These are phyloP conservation scores for Pterula multifida DNA, from an alignment of 1,284 basidiomycete genomes.

Conservation along the genomic window DNA sequence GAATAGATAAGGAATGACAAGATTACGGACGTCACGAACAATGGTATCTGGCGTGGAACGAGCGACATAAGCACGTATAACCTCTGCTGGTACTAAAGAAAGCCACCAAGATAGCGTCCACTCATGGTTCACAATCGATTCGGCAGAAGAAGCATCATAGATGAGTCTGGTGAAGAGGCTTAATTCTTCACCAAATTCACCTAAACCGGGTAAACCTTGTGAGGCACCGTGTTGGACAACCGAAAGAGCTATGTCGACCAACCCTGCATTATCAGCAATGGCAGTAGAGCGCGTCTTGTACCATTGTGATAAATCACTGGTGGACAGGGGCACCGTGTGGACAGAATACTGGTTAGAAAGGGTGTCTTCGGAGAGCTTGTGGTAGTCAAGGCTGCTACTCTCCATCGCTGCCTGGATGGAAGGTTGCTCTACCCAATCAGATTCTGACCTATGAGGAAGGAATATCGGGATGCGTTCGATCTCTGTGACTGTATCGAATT, in stretches of 20 bases:
- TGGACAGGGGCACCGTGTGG: conserved; percentile 17
- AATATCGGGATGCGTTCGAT: conserved; percentile 25
- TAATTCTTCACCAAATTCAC: conserved; percentile 82
- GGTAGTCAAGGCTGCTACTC: conserved; percentile 10
- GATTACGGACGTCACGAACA: conserved; percentile 57
- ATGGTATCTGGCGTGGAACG: conserved; percentile 56
- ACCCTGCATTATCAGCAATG: conserved; percentile 57
- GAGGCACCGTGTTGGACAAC: conserved; percentile 80
- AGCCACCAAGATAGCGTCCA: conserved; percentile 73
- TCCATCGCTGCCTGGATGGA: conserved; percentile 29
- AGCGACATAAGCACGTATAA: conserved; percentile 66
- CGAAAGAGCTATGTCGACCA: conserved; percentile 69
- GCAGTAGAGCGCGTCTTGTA: conserved; percentile 54
- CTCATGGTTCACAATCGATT: conserved; percentile 28
- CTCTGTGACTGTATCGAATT: conserved; percentile 33
- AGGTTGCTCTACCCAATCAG: conserved; percentile 45
- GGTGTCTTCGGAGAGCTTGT: conserved; percentile 7
- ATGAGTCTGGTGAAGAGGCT: conserved; percentile 75
- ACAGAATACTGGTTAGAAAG: conserved; percentile 4
- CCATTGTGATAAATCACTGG: conserved; percentile 53
- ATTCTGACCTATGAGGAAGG: conserved; percentile 33
- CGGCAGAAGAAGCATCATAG: conserved; percentile 57
- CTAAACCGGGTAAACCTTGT: conserved; percentile 66
- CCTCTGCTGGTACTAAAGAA: conserved; percentile 45
- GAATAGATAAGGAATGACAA: conserved; percentile 85